These are phyloP conservation scores for Amauroascus verrucosus DNA, from an alignment of 2,329 filamentous ascomycete species.

Conservation along the genomic window DNA sequence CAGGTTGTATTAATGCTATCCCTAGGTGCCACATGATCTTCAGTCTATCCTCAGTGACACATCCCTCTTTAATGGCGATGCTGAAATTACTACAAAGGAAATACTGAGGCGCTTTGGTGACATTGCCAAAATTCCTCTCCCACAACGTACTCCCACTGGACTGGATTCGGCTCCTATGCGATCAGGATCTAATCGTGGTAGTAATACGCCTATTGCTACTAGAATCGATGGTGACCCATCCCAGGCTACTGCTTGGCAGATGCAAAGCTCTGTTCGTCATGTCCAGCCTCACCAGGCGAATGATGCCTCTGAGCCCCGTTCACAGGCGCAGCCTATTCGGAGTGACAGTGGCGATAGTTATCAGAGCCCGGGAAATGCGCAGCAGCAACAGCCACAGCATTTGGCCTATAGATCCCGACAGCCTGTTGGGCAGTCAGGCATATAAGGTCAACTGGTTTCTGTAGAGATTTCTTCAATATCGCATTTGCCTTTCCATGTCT, in stretches of 20 bases:
- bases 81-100: slow-evolving; percentile 91
- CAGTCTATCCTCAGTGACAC: slow-evolving; percentile 77
- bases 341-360: slow-evolving; percentile 25
- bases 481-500: neutral
- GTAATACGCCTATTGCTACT: slow-evolving; percentile 44
- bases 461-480: neutral
- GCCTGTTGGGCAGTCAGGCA: slow-evolving; percentile 10
- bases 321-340: slow-evolving; percentile 14
- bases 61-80: slow-evolving; percentile 65
- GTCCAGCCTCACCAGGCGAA: slow-evolving; percentile 37
- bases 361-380: slow-evolving; percentile 21
- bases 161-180: slow-evolving; percentile 45
- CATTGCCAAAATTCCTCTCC: slow-evolving; percentile 56
- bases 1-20: slow-evolving; percentile 5
- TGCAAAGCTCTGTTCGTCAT: slow-evolving; percentile 73
- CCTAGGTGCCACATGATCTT: slow-evolving; percentile 83
- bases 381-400: slow-evolving; percentile 22
- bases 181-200: slow-evolving; percentile 32
- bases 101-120: slow-evolving; percentile 90
- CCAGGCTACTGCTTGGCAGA: slow-evolving; percentile 59
- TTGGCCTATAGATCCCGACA: slow-evolving; percentile 30
- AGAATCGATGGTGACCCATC: slow-evolving; percentile 78
- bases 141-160: slow-evolving; percentile 43
- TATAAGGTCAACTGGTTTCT: neutral
- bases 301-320: slow-evolving; percentile 10